A percentile compares a stretch with the other conserved stretches of the same genome.
These are phyloP conservation scores for Zygosaccharomyces bisporus DNA, from an alignment of 805 yeast species.

Conservation along the genomic window DNA sequence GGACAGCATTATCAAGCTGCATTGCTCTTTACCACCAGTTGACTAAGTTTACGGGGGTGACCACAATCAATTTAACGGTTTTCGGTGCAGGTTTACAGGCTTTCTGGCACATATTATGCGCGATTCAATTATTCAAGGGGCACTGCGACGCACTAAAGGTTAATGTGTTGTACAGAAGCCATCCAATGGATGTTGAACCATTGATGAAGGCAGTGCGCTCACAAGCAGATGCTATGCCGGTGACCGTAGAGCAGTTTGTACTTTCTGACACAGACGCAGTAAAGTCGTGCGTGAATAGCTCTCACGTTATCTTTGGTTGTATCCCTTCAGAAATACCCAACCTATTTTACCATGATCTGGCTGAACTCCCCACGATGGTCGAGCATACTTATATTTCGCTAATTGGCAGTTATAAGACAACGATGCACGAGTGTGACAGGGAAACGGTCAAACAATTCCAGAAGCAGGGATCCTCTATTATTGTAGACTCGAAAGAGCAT, in stretches of 20 bases:
- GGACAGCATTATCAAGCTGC: slow-evolving; percentile 59
- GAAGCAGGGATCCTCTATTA: slow-evolving; percentile 39
- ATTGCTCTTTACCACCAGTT: slow-evolving; percentile 39
- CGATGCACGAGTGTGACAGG: slow-evolving; percentile 59
- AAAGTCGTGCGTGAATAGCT: slow-evolving; percentile 33
- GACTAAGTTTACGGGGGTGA: slow-evolving; percentile 16
- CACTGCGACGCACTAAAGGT: slow-evolving; percentile 35
- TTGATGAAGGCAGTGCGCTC: slow-evolving; percentile 40
- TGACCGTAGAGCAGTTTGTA: slow-evolving; percentile 31
- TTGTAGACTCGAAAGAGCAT: slow-evolving; percentile 60
- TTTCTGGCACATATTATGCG: slow-evolving; percentile 50
- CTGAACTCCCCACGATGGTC: slow-evolving; percentile 22
- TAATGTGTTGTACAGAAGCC: slow-evolving; percentile 38
- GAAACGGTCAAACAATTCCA: slow-evolving; percentile 38
- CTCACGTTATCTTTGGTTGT: slow-evolving; percentile 56
- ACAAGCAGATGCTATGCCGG: slow-evolving; percentile 28
- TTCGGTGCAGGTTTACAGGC: slow-evolving; percentile 66
- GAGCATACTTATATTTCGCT: slow-evolving; percentile 45
- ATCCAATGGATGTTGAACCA: slow-evolving; percentile 44
- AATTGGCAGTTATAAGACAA: slow-evolving; percentile 66
- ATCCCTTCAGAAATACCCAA: slow-evolving; percentile 52
- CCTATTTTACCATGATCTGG: slow-evolving; percentile 37
- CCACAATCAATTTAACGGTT: slow-evolving; percentile 32
- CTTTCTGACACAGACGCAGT: slow-evolving; percentile 24
- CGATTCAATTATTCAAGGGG: slow-evolving; percentile 11